Conservation (phyloP, 805 yeast species). For the Saccharomycopsis sp. region DNA sequence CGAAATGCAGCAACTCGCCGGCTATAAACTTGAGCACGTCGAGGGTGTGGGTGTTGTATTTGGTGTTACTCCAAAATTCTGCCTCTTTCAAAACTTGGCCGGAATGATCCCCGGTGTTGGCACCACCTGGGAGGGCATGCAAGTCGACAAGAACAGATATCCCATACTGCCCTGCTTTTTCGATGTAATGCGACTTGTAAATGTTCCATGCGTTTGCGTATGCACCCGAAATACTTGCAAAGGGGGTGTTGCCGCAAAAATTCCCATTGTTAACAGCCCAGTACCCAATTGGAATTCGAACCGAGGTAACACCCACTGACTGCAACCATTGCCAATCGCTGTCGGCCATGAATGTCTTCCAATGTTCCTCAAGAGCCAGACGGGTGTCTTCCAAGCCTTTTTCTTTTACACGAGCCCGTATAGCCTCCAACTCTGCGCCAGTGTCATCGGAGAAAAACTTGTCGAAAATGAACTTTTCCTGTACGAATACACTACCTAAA, state of each 20-base stretch:
- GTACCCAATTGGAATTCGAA: conserved; percentile 86
- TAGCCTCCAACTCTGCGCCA: conserved; percentile 69
- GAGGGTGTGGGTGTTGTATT: conserved; percentile 39
- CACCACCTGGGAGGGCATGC: conserved; percentile 91
- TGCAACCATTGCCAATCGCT: conserved; percentile 77
- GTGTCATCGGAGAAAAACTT: conserved; percentile 53
- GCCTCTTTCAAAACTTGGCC: conserved; percentile 59
- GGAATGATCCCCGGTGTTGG: conserved; percentile 78
- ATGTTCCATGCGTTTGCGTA: conserved; percentile 71
- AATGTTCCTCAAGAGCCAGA: conserved; percentile 52
- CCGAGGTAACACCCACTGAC: conserved; percentile 59
- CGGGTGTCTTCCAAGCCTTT: conserved; percentile 51
- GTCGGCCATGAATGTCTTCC: conserved; percentile 53
- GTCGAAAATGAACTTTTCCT: conserved; percentile 74
- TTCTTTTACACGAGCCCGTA: conserved; percentile 39
- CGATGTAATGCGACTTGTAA: conserved; percentile 44
- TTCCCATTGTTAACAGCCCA: conserved; percentile 73
- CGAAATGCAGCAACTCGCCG: conserved; percentile 45
- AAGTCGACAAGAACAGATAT: conserved; percentile 79
- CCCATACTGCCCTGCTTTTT: conserved; percentile 49
- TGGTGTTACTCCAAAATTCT: conserved; percentile 52
- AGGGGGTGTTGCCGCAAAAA: conserved; percentile 55
- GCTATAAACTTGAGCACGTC: conserved; percentile 56
- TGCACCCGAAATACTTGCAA: conserved; percentile 44
- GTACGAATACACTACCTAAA: conserved; percentile 72